phyloP scores from a whole-genome alignment of 345 rosid genomes.

The Gossypium mustelinum region DNA sequence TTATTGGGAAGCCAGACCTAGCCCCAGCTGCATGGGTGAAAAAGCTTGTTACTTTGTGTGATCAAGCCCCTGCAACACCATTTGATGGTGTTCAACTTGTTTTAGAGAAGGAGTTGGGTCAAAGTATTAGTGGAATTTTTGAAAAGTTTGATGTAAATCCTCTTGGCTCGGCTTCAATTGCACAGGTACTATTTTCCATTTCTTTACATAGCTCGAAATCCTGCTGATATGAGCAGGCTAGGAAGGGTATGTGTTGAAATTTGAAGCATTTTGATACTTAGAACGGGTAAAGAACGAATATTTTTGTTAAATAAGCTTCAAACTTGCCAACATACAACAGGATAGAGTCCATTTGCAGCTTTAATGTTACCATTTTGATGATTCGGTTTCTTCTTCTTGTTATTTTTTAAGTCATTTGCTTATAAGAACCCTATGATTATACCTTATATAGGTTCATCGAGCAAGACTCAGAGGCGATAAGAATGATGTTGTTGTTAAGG shows the following conservation, averaged over 20 bases:
- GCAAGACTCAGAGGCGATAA: constrained; percentile 75
- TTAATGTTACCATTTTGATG: background rate
- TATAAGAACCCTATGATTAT: background rate
- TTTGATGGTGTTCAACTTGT: constrained; percentile 47
- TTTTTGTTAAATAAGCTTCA: background rate
- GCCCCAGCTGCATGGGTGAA: constrained; percentile 95
- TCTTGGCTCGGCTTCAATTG: constrained; percentile 96
- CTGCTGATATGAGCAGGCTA: background rate
- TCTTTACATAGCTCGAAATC: background rate
- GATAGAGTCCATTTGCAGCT: background rate
- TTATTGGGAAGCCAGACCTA: constrained; percentile 88
- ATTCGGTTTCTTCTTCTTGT: background rate
- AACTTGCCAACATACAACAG: background rate
- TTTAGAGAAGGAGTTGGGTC: constrained; percentile 71
- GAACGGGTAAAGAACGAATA: background rate
- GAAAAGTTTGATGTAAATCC: constrained; percentile 76
- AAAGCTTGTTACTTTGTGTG: constrained; percentile 83
- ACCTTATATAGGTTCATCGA: constrained; percentile 57
- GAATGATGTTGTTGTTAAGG: constrained; percentile 85
- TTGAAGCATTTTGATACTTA: background rate
- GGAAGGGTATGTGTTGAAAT: background rate
- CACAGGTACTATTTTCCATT: constrained; percentile 55
- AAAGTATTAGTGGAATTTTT: constrained; percentile 47
- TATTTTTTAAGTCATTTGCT: background rate
- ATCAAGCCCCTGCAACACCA: constrained; percentile 84